Base-by-base conservation (phyloP, 257 asterid genomes). In the Catharanthus roseus region DNA sequence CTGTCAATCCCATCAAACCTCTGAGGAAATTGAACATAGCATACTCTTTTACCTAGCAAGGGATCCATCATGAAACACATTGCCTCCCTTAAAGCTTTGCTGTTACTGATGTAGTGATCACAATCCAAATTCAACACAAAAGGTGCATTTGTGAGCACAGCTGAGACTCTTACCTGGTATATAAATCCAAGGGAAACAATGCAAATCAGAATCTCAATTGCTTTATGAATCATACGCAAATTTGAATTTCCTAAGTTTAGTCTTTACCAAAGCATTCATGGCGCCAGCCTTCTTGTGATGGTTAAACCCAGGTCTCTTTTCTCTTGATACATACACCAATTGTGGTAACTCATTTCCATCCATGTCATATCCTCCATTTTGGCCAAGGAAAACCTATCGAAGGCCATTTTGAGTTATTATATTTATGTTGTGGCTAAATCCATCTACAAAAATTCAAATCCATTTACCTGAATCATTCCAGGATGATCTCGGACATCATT, bases 231-330 rank as follows among this genome's bases (percentile, higher is more conserved):
- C 5, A 42, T 34, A 33, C 29, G 2, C 28, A 19, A 23, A 34
- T 2, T 65, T 3, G 21, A 16, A 26, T 10, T 6, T 9, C 0
- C 6, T 54, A 28, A 33, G 10, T 19, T 34, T 39, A 36, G 26
- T 47, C 72, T 26, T 56, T 18, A 81, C 86, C 78, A 82, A 75
- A 23, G 86, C 75, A 65, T 82, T 82, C 86, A 78, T 82, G 47
- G 86, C 81, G 51, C 86, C 86, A 61, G 83, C 86, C 47, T 82
- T 82, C 60, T 78, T 78, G 75, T 82, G 78, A 69, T 78, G 83
- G 70, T 82, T 72, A 72, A 65, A 82, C 24, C 86, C 77, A 12
- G 83, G 83, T 56, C 79, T 75, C 75, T 82, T 82, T 68, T 82
- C 86, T 50, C 86, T 77, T 29, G 83, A 82, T 5, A 82, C 76